Evolutionary conservation across 495 filamentous ascomycete species (phyloP).

Genomic region (Neurospora sublineolata): DNA sequence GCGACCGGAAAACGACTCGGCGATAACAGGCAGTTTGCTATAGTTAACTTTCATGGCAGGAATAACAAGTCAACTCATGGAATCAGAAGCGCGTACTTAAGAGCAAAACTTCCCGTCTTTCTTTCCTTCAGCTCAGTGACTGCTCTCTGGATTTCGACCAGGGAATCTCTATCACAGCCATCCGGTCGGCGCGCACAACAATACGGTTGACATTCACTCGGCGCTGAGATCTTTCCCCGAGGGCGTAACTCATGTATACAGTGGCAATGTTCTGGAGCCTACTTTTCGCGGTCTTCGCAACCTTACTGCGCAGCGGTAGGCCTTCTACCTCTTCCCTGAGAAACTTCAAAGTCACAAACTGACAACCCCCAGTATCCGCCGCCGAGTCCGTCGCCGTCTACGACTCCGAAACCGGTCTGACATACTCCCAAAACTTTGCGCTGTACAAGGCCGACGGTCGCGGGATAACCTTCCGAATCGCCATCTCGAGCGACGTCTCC

Average conservation of each 20-base stretch:
- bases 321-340: neutral
- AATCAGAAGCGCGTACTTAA: neutral
- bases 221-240: neutral
- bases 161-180: neutral
- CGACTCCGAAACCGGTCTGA: conserved; percentile 40
- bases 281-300: conserved; percentile 14
- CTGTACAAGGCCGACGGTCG: conserved; percentile 26
- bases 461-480: conserved; percentile 29
- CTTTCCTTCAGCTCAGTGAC: neutral
- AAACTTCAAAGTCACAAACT: conserved; percentile 1
- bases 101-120: neutral
- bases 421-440: conserved; percentile 31
- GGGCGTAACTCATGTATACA: neutral
- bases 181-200: neutral
- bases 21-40: neutral
- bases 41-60: neutral
- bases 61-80: neutral
- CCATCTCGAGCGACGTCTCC: conserved; percentile 21
- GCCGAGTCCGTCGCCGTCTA: conserved; percentile 22
- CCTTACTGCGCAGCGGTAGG: conserved; percentile 5
- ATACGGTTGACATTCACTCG: neutral
- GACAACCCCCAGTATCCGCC: conserved; percentile 3
- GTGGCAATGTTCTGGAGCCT: conserved; percentile 13
- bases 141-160: neutral
- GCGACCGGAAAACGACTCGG: neutral